phyloP scores from a whole-genome alignment of 140 eudicot genomes.

The Stevia rebaudiana region DNA sequence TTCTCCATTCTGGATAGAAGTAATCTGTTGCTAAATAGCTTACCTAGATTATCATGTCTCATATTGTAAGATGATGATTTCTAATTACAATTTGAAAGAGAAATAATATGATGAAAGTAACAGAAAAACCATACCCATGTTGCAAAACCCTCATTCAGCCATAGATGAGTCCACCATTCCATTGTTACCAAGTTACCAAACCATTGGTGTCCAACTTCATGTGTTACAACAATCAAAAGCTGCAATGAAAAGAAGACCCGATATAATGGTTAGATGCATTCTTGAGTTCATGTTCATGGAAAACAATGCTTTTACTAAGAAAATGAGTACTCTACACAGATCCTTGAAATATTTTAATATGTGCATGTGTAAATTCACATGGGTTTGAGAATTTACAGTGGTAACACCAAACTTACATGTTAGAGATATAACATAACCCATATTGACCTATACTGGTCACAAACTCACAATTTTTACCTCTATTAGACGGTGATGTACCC shows the following conservation, averaged over 20 bases:
- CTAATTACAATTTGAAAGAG: background rate
- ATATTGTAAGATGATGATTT: background rate
- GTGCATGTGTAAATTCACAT: too few relatives aligned
- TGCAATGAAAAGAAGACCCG: slow-evolving; percentile 11
- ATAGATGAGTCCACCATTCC: slow-evolving; percentile 68
- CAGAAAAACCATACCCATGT: slow-evolving; percentile 37
- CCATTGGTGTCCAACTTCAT: slow-evolving; percentile 60
- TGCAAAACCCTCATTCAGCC: slow-evolving; percentile 62
- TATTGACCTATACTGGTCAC: too few relatives aligned
- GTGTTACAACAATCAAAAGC: slow-evolving; percentile 50
- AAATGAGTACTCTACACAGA: background rate
- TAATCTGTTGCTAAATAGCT: slow-evolving; percentile 50
- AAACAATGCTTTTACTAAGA: slow-evolving; percentile 1
- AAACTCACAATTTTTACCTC: too few relatives aligned
- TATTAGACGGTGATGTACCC: background rate
- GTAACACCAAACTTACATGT: too few relatives aligned
- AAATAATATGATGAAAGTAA: background rate
- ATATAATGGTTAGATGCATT: slow-evolving; percentile 1
- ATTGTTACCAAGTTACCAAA: slow-evolving; percentile 57
- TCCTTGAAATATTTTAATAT: too few relatives aligned
- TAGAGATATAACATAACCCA: too few relatives aligned
- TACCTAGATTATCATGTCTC: slow-evolving; percentile 30
- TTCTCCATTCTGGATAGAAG: slow-evolving; percentile 50
- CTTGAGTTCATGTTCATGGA: slow-evolving; percentile 7
- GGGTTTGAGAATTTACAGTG: too few relatives aligned